Evolutionary conservation across 768 basidiomycete genomes (phyloP).

Genomic region (Phanerochaete carnosa): DNA sequence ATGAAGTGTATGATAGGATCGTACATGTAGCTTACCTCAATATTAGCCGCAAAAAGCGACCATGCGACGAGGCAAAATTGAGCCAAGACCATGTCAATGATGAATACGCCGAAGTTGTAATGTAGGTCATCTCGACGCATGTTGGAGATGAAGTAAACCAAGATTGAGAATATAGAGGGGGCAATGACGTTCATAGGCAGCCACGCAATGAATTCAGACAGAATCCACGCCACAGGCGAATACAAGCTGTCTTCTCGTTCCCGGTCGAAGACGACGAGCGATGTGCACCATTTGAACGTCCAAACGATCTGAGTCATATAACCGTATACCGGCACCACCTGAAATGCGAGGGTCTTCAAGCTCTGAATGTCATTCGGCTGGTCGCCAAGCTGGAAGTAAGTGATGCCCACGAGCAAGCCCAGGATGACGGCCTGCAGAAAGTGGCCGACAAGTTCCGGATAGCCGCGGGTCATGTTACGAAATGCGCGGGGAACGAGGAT

Average conservation of each 20-base stretch:
- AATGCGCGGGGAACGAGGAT: conserved; percentile 5
- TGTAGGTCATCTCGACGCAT: conserved; percentile 6
- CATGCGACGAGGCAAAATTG: conserved; percentile 7
- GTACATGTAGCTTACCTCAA: conserved; percentile 22
- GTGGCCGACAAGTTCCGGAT: conserved; percentile 22
- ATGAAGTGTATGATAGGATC: neutral
- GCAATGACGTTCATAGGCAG: conserved; percentile 35
- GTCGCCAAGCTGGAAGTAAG: conserved; percentile 32
- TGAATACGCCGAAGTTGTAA: conserved; percentile 2
- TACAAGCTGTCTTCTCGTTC: conserved; percentile 36
- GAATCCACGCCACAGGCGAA: conserved; percentile 34
- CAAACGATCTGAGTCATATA: conserved; percentile 27
- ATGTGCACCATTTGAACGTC: conserved; percentile 32
- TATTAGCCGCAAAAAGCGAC: conserved; percentile 26
- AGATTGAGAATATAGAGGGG: conserved; percentile 18
- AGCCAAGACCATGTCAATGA: conserved; percentile 8
- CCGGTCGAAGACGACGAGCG: conserved; percentile 42
- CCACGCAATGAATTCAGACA: conserved; percentile 35
- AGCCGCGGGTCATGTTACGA: conserved; percentile 21
- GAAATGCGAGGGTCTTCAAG: conserved; percentile 28
- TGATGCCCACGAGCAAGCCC: conserved; percentile 29
- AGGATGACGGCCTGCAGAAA: conserved; percentile 20
- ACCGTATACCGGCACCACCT: conserved; percentile 27
- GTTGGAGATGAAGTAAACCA: conserved; percentile 15
- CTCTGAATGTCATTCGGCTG: conserved; percentile 25